Conservation (phyloP, 2,329 filamentous ascomycete genomes). For the Colletotrichum higginsianum region DNA sequence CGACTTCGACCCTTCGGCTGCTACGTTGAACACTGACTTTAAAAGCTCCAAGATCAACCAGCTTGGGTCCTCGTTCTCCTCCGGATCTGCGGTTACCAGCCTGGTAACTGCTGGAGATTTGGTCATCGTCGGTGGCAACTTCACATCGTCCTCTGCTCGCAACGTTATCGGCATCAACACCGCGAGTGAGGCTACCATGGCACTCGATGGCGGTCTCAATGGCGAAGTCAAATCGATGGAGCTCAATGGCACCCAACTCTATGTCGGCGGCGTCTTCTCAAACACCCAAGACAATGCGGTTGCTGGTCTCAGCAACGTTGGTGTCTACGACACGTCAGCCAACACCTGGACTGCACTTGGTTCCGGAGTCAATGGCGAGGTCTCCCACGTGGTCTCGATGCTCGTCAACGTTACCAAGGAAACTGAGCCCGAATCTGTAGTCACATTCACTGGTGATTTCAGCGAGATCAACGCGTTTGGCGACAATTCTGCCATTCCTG, state of each 20-base stretch:
- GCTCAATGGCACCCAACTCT: conserved; percentile 76
- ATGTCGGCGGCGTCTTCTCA: conserved; percentile 88
- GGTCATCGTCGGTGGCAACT: conserved; percentile 87
- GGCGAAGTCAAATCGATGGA: conserved; percentile 82
- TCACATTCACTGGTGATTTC: conserved; percentile 88
- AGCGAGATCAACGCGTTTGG: conserved; percentile 78
- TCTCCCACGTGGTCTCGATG: conserved; percentile 82
- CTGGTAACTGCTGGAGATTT: conserved; percentile 76
- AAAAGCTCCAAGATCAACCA: conserved; percentile 81
- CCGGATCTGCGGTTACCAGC: conserved; percentile 78
- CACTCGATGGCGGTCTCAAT: conserved; percentile 82
- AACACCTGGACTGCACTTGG: conserved; percentile 85
- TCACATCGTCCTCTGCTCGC: conserved; percentile 75
- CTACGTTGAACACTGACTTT: conserved; percentile 74
- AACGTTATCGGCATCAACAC: conserved; percentile 85
- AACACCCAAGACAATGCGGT: conserved; percentile 75
- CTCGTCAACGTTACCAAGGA: conserved; percentile 82
- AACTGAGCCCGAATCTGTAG: conserved; percentile 76
- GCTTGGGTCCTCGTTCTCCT: conserved; percentile 79
- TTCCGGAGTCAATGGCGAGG: conserved; percentile 86
- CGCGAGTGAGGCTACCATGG: conserved; percentile 72
- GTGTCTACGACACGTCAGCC: conserved; percentile 78
- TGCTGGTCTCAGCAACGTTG: conserved; percentile 81
- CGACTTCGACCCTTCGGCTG: conserved; percentile 82
- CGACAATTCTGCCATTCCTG: conserved; percentile 71